Base-by-base conservation (phyloP, 805 yeast genomes). In the Debaryomyces hansenii region DNA sequence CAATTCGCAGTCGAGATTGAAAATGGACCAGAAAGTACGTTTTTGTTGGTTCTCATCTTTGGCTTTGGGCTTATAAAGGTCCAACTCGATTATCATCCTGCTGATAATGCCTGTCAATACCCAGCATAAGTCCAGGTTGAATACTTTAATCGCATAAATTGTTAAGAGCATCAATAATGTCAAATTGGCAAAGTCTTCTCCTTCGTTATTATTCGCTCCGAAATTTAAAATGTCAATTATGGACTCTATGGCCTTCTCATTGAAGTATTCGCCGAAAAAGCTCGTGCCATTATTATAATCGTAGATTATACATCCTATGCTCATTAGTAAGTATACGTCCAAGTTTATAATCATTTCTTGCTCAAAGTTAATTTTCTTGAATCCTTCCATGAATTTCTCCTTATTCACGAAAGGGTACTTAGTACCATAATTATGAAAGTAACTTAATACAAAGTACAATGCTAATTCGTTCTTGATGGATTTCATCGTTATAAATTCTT, bases 1-100 rank as follows among this genome's bases (percentile, higher is more conserved):
- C 31, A 70, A 53, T 42, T 69, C 74, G 39, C 69, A 67, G 46
- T 73, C 78, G 35, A 72, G 50, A 40, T 67, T 70, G 53, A 62
- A 62, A 11, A 70, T 51, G 2, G 74, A 55, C 76, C 75, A 70
- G 45, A 70, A 66, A 10, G 69, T 45, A 16, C 65, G 42, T 12
- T 55, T 46, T 11, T 55, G 45, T 18, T 20, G 32, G 6, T 31
- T 42, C 33, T 31, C 42, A 34, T 29, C 46, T 40, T 28, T 47
- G 24, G 28, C 16, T 21, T 34, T 31, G n/a, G 44, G 21, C 24
- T 47, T 54, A 48, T 59, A 66, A 15, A 62, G 44, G 2, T 54
- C 62, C 40, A 57, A 53, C 37, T 54, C 51, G 9, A 65, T 44
- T 4, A 59, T 51, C 36, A 64, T 51, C 15, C 74, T 54, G 46